Base-by-base conservation (phyloP, 176 grass and related monocot genomes). In the Secale cereale region DNA sequence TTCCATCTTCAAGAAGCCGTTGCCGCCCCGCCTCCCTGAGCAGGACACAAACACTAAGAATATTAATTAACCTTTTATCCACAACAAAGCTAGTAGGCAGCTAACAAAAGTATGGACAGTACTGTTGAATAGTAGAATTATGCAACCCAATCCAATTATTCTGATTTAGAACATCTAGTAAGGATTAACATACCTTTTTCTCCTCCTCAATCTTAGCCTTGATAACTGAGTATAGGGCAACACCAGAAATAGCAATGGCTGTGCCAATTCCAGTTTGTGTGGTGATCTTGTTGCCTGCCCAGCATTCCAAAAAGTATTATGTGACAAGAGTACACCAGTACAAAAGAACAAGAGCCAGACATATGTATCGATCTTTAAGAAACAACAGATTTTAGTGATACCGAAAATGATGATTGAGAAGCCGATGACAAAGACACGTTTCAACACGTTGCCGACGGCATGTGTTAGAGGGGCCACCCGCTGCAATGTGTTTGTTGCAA, bases 371-470 rank as follows among this genome's bases (percentile, higher is more conserved):
- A 81, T 45, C 25, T 85, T 40, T 43, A 76, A 35, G 45, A 85
- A 89, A 81, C 26, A 76, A 43, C 10, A 80, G 35, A 80, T 76
- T 60, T 48, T 16, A 31, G n/a, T 64, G 15, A 46, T 94, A 97
- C 94, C 94, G 8, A 97, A 97, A 33, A 76, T 6, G 4, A 97
- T 81, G 64, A 97, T 97, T 37, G 94, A 92, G 84, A 97, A 97
- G 43, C 92, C 94, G 60, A 97, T 97, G 67, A 97, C 94, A 74
- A 97, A 97, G 30, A 97, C 94, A 81, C 94, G 94, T 85, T 97
- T 97, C 74, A 97, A 83, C 78, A 97, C 94, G 83, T 97, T 97
- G 66, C 94, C 94, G 16, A 97, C 92, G 20, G 94, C 94, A 57
- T 97, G 94, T 57, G 94, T 91, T 64, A 97, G 90, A 78, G 94